Conservation (phyloP, 768 basidiomycete species). For the Piloderma croceum region DNA sequence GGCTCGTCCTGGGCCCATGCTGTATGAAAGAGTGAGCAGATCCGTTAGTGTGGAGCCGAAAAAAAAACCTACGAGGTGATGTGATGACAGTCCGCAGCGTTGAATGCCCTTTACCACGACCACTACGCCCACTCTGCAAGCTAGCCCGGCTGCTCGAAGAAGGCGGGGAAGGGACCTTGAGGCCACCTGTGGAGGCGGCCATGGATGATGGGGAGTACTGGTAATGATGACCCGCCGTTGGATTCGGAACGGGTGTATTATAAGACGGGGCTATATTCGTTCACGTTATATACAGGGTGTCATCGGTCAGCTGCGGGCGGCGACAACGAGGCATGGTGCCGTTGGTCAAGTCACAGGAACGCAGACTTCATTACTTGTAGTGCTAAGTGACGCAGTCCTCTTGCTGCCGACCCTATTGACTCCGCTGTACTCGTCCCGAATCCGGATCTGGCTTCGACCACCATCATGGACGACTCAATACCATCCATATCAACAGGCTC, state of each 20-base stretch:
- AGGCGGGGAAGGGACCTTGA: background rate
- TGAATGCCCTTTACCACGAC: constrained; percentile 35
- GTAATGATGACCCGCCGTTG: background rate
- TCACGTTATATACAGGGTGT: too few relatives aligned
- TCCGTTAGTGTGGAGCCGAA: constrained; percentile 4
- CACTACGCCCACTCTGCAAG: background rate
- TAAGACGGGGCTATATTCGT: too few relatives aligned
- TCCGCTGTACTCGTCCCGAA: background rate
- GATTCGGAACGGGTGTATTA: too few relatives aligned
- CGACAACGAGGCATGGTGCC: background rate
- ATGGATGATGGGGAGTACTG: background rate
- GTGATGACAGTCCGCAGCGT: constrained; percentile 56
- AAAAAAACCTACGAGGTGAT: constrained; percentile 53
- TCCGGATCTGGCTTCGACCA: constrained; percentile 1
- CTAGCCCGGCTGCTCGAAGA: constrained; percentile 2
- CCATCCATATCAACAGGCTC: constrained; percentile 67
- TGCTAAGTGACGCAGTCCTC: background rate
- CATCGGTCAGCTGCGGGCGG: background rate
- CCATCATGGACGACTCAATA: constrained; percentile 58
- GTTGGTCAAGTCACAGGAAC: background rate
- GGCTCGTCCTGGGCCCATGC: constrained; percentile 86
- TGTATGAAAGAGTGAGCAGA: constrained; percentile 23
- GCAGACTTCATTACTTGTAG: background rate
- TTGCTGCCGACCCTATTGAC: too few relatives aligned
- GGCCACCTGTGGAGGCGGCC: background rate